A percentile compares a stretch with the other conserved stretches of the same genome.
phyloP scores from a whole-genome alignment of 345 rosid species.

The Acer negundo region DNA sequence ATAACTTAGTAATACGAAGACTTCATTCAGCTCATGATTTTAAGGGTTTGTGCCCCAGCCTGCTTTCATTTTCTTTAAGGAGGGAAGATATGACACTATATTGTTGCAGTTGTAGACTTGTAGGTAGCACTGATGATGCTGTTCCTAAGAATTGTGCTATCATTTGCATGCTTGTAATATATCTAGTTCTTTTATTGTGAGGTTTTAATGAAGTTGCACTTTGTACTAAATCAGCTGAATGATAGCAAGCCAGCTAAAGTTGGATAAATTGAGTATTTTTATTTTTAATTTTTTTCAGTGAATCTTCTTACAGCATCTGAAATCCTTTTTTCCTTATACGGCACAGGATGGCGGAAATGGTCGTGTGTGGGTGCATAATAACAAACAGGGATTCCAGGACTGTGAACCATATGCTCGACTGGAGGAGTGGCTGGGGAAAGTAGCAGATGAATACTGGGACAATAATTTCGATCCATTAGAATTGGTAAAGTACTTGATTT shows the following conservation, averaged over 20 bases:
- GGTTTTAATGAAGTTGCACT: slow-evolving; percentile 8
- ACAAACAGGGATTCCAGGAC: slow-evolving; percentile 41
- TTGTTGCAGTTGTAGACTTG: neutral
- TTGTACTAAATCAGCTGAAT: neutral
- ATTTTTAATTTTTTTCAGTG: neutral
- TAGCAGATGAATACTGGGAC: slow-evolving; percentile 35
- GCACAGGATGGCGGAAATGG: slow-evolving; percentile 28
- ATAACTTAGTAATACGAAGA: neutral
- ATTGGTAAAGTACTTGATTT: slow-evolving; percentile 22
- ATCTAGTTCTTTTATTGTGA: neutral
- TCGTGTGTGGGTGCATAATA: slow-evolving; percentile 33
- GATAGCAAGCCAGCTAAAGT: neutral
- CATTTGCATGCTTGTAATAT: neutral
- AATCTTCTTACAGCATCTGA: slow-evolving; percentile 2
- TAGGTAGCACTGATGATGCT: neutral
- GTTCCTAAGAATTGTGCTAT: neutral
- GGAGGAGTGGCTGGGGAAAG: slow-evolving; percentile 35
- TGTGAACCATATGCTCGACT: slow-evolving; percentile 35
- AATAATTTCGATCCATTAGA: slow-evolving; percentile 26
- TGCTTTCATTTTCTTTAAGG: neutral
- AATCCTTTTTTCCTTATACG: neutral
- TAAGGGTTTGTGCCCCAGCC: neutral
- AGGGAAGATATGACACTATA: neutral
- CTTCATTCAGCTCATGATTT: neutral
- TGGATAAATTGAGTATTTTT: neutral